phyloP scores from a whole-genome alignment of 352 stramenopile genomes.

The Globisporangium paroecandrum region DNA sequence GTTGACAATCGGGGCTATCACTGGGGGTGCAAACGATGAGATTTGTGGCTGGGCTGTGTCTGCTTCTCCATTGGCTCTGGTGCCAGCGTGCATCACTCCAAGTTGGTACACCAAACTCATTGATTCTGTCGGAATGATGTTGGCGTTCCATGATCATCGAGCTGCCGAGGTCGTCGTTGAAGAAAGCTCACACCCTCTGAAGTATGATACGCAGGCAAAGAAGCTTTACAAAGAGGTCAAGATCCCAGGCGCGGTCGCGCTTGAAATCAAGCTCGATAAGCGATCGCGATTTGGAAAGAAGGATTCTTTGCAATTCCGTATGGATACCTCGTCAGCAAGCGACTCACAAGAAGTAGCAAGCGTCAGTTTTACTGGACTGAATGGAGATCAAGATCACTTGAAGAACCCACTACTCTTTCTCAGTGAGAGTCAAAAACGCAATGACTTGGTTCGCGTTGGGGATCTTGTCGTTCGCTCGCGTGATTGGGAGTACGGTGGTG shows the following conservation, averaged over 20 bases:
- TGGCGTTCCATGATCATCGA: constrained; percentile 51
- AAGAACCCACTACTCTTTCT: constrained; percentile 40
- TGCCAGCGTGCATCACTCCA: constrained; percentile 29
- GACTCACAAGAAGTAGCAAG: background rate
- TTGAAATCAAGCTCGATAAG: constrained; percentile 72
- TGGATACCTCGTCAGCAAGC: background rate
- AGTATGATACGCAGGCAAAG: constrained; percentile 1
- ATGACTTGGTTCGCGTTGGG: constrained; percentile 29
- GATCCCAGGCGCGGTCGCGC: constrained; percentile 46
- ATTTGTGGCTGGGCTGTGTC: constrained; percentile 11
- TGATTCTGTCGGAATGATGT: constrained; percentile 48
- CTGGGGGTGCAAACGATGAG: background rate
- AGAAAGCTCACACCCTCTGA: constrained; percentile 53
- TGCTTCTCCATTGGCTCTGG: constrained; percentile 34
- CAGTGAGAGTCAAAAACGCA: constrained; percentile 27
- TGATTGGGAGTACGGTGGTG: constrained; percentile 72
- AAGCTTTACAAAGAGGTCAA: constrained; percentile 22
- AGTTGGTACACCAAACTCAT: constrained; percentile 64
- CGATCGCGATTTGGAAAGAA: constrained; percentile 39
- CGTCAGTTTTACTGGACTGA: constrained; percentile 29
- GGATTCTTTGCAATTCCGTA: constrained; percentile 30
- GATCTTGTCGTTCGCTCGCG: constrained; percentile 56
- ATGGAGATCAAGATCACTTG: constrained; percentile 27
- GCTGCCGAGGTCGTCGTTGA: constrained; percentile 30
- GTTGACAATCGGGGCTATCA: background rate